Conservation (phyloP, 768 basidiomycete species). For the Lentinula sp. region DNA sequence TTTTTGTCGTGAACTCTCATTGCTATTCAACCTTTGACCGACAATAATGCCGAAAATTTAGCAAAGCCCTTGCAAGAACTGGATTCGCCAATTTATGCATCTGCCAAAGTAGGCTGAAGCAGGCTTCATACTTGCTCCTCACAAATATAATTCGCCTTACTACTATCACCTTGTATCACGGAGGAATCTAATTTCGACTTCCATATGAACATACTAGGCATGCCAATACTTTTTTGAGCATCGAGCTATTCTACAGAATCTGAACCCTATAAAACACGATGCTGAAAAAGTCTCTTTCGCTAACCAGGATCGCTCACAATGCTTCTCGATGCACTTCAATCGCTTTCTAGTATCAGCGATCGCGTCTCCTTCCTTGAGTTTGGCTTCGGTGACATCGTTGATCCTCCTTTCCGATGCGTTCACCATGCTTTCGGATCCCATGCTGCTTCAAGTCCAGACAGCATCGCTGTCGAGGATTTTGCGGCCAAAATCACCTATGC, state of each 20-base stretch:
- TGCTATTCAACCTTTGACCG: neutral
- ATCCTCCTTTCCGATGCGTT: conserved; percentile 39
- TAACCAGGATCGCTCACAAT: neutral
- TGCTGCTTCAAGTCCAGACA: conserved; percentile 32
- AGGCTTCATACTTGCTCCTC: neutral
- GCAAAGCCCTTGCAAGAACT: neutral
- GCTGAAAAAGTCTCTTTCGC: neutral
- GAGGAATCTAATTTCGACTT: neutral
- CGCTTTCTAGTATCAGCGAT: conserved; percentile 31
- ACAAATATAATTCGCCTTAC: neutral
- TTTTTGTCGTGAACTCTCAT: neutral
- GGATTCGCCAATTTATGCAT: neutral
- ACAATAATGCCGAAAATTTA: neutral
- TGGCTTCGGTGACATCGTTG: conserved; percentile 32
- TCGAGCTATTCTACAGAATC: neutral
- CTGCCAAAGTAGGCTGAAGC: neutral
- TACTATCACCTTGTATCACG: neutral
- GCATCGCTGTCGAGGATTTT: conserved; percentile 45
- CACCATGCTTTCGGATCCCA: conserved; percentile 52
- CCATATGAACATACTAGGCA: neutral
- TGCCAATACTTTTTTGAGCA: neutral
- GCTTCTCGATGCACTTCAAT: conserved; percentile 11
- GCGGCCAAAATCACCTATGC: conserved; percentile 41
- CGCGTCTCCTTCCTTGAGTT: conserved; percentile 36
- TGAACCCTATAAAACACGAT: neutral